Percentiles rank a stretch among this genome's conserved stretches.
Conservation (phyloP, 495 filamentous ascomycete genomes). For the Penicillium odoratum region DNA sequence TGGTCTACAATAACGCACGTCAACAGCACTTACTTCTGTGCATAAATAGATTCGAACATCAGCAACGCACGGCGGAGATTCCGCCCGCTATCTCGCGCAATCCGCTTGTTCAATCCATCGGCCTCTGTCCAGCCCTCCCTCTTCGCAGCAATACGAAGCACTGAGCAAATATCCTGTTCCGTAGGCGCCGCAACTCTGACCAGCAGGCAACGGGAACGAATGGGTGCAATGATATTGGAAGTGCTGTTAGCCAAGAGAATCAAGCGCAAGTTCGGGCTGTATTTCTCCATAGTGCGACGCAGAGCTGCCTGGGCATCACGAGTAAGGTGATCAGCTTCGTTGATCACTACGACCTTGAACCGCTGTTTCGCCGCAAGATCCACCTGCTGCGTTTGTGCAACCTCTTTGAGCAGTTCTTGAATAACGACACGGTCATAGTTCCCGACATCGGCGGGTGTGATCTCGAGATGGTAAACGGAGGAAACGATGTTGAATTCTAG, state of each 20-base stretch:
- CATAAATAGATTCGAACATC: constrained; percentile 96
- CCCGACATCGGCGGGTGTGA: constrained; percentile 96
- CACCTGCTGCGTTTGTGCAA: constrained; percentile 97
- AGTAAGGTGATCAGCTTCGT: constrained; percentile 95
- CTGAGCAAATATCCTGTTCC: constrained; percentile 76
- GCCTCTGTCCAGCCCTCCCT: constrained; percentile 74
- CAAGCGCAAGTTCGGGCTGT: constrained; percentile 87
- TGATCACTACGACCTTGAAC: constrained; percentile 99
- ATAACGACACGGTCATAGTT: constrained; percentile 93
- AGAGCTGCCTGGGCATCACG: constrained; percentile 94
- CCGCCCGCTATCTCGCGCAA: constrained; percentile 88
- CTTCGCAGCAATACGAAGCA: constrained; percentile 70
- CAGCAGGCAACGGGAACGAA: constrained; percentile 82
- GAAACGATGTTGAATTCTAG: constrained; percentile 98
- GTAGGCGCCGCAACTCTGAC: constrained; percentile 91
- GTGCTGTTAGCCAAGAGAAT: constrained; percentile 94
- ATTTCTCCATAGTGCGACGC: constrained; percentile 98
- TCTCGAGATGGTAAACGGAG: constrained; percentile 95
- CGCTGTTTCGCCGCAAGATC: constrained; percentile 83
- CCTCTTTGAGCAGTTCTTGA: constrained; percentile 94
- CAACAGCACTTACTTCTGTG: constrained; percentile 73
- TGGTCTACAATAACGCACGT: too few relatives aligned
- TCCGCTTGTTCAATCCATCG: constrained; percentile 70
- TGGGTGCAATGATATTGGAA: constrained; percentile 96
- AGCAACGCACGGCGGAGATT: constrained; percentile 87